Evolutionary conservation across 129 eudicot genomes (phyloP).

Genomic region (Lactuca sativa): DNA sequence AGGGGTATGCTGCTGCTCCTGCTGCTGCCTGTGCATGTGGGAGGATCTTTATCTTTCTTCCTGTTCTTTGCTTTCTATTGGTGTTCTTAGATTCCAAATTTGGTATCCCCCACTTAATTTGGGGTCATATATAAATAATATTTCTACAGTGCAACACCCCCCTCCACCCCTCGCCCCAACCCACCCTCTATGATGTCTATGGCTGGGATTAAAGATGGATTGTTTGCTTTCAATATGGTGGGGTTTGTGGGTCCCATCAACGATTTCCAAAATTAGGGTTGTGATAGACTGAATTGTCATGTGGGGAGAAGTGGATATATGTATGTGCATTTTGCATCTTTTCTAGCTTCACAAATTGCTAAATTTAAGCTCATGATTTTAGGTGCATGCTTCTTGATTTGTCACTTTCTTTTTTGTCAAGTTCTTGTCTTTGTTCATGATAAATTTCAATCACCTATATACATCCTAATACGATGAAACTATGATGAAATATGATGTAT

Average conservation of each 20-base stretch:
- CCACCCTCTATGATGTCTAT: conserved; percentile 15
- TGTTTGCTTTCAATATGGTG: conserved; percentile 24
- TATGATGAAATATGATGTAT: background rate
- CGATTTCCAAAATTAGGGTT: conserved; percentile 24
- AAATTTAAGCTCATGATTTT: conserved; percentile 18
- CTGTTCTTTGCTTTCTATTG: conserved; percentile 18
- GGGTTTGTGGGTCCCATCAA: conserved; percentile 24
- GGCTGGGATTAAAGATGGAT: conserved; percentile 35
- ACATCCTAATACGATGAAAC: background rate
- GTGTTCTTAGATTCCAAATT: conserved; percentile 22
- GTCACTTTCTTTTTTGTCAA: conserved; percentile 28
- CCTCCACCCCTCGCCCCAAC: background rate
- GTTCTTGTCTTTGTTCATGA: conserved; percentile 21
- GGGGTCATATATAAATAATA: conserved; percentile 22
- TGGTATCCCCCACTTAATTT: conserved; percentile 31
- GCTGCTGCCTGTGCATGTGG: conserved; percentile 36
- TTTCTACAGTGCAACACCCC: background rate
- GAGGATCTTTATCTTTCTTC: conserved; percentile 42
- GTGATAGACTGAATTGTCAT: conserved; percentile 33
- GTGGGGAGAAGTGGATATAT: conserved; percentile 33
- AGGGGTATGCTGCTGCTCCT: conserved; percentile 38
- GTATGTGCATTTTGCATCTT: conserved; percentile 24
- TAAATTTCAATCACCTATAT: background rate
- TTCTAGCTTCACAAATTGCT: conserved; percentile 12
- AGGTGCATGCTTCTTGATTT: conserved; percentile 28